Base-by-base conservation (phyloP, 139 green algal species). In the Ettlia oleoabundans region DNA sequence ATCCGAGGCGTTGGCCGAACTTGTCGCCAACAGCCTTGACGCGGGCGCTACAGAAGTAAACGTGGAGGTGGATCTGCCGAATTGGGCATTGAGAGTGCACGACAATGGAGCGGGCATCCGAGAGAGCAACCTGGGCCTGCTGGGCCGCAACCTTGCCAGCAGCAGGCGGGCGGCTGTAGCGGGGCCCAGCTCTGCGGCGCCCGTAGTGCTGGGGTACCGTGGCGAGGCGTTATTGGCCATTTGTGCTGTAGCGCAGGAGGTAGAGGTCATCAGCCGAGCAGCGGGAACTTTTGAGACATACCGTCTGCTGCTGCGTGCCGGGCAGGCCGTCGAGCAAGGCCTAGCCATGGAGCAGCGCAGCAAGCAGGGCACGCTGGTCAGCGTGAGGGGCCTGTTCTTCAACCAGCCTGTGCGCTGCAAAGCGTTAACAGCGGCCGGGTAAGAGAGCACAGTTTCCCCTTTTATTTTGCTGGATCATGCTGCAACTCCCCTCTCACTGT, bases 271-370 rank as follows among this genome's bases (percentile, higher is more conserved):
- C 4, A 90, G 86, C 2, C 70, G 86, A 1, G 75, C 82, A 3
- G 26, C 4, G 5, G 91, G 91, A 15, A 79, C 67, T 30, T 94
- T 94, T 64, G 90, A 94, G 78, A 94, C 91, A 19, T 66, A 82
- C 40, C 37, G 33, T 7, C 72, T 71, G 65, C 5, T 87, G 32
- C 33, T 86, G 24, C 33, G 33, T 10, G 74, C 47, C 8, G 78
- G 79, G 2, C 37, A 26, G 13, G 43, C 77, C 21, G 37, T 82
- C 8, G 66, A 78, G 30, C 64, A 68, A 15, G 76, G 84, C 0
- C 58, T 90, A 28, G 80, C 86, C 22, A 2, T 43, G 41, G 58
- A 88, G 64, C 85, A 86, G 37, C 80, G 76, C 40, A n/a, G 33
- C n/a, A 64, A 71, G 55, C 43, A 71, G 22, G 88, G 88, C n/a